Evolutionary conservation across 75 land plant genomes (phyloP), one percentile per base, ranked within the genome.

Genomic region (Selaginella moellendorffii): DNA sequence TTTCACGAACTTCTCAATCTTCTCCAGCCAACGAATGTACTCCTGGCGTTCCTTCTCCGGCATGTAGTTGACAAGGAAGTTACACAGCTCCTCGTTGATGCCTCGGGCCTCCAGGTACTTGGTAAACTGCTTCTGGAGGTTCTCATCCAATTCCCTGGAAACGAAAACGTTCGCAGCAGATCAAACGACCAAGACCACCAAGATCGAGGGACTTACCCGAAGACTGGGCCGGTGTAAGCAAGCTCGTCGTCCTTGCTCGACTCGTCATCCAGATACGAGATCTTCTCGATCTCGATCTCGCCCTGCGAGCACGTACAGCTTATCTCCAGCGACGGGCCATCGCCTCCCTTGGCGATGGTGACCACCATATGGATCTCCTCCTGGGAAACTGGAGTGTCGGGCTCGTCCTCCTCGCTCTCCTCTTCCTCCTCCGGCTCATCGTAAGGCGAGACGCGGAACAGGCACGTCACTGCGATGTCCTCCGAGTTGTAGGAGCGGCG

Each of bases 91-190:
- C 0, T 70, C 75, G 21, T 82, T 79, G 42, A 87, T 80, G 27
- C 88, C 92, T 63, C 88, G 74, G 0, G 80, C 75, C 69, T 82
- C 85, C 24, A 87, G 65, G 29, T 82, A 88, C 76, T 85, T 88
- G 63, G 70, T 78, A 68, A 88, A 80, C 28, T 75, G 77, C 68
- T 82, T 78, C 71, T 88, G 83, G 51, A 85, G 61, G 46, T 85
- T 78, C 71, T 84, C 85, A 63, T 87, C 88, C 82, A 87, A 69
- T 42, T 81, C 81, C 70, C 92, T 84, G 29, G 9, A 54, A 52
- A 36, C 46, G 14, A 5, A n/a, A n/a, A n/a, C n/a, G n/a, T n/a
- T n/a, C n/a, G n/a, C n/a, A n/a, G n/a, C n/a, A n/a, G n/a, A n/a
- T n/a, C n/a, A n/a, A n/a, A n/a, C n/a, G n/a, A n/a, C n/a, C n/a